Evolutionary conservation across 2,329 filamentous ascomycete species (phyloP), one percentile per base, ranked within the genome.

Genomic region (Penicillium brasilianum): DNA sequence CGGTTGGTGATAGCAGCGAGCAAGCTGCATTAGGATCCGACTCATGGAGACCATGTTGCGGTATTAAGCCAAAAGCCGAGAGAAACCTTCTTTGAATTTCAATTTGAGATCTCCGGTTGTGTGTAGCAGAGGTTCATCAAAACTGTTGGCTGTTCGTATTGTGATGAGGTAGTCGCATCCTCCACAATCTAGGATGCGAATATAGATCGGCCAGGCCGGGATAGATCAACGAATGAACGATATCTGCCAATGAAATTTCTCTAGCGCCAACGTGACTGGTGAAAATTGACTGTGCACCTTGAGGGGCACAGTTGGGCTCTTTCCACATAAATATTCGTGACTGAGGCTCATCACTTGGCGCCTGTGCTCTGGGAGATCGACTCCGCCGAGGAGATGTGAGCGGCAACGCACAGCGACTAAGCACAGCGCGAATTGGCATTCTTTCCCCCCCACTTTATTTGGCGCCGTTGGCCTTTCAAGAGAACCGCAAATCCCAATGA

Each of bases 401-500:
- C 71, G 70, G 66, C 69, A 71, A 72, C 60, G 66, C 65, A 60
- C 49, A 65, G 66, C 63, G 61, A 62, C 60, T 63, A 62, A 64
- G 58, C 58, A 67, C 54, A 63, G 61, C 52, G 59, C 54, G 50
- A 58, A 58, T 52, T 46, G 44, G 22, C 48, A 48, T 22, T 58
- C 63, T 60, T 61, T 56, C 56, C 55, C 56, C 56, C 55, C 62
- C 65, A 57, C 55, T 60, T 50, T 25, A 49, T 57, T 62, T 69
- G 61, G 67, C 72, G 72, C 72, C 63, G 71, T 72, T 73, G 70
- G 69, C 55, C 60, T 63, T 41, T 44, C 28, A 30, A 46, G 4
- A 4, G 43, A 36, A 14, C 28, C 28, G 1, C n/a, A n/a, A 48
- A 14, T 37, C 28, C 3, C 28, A 30, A 48, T 48, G 22, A 14